Evolutionary conservation across 768 basidiomycete genomes (phyloP), one percentile per base, ranked within the genome.

Genomic region (Kwoniella europaea): DNA sequence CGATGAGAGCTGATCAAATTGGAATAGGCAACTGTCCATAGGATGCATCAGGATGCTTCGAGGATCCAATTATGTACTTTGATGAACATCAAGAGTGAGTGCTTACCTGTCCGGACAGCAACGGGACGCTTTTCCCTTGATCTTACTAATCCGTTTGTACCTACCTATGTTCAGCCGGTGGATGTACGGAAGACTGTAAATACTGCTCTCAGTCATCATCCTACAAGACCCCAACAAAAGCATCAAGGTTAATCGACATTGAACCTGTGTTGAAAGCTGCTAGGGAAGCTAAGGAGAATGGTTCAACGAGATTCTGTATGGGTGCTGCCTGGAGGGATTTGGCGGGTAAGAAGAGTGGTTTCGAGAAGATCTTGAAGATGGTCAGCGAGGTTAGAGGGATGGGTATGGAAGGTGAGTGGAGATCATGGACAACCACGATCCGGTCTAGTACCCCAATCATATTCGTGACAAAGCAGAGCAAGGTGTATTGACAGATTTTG

Each of bases 141-240:
- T 7, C 35, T 35, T 35, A 35, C 35, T 35, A 9, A 35, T 35
- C 35, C 35, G 6, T 35, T 35, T 35, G 7, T 7, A 35, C 35
- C 3, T 7, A 35, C 35, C 3, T 35, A 35, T 10, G 22, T 44
- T n/a, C 78, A 95, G 94, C 92, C 75, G 96, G 96, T 43, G 96
- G 96, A 67, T 98, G 96, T 79, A 88, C 90, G 56, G 96, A 98
- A 85, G 94, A 98, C 80, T 98, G 96, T 86, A 94, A 93, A 62
- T 98, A 98, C 85, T 98, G 96, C 84, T 97, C 96, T 24, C 96
- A 98, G 83, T 97, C 95, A 1, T 93, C 93, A n/a, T 89, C 91
- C 66, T 92, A 98, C 85, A 87, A 90, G 24, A 95, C 94, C 2
- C 86, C 91, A 10, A 98, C 95, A 54, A 91, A 90, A 82, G 96